These are phyloP conservation scores for Hypoxylon lenormandii DNA, from an alignment of 495 filamentous ascomycete species.

Conservation along the genomic window DNA sequence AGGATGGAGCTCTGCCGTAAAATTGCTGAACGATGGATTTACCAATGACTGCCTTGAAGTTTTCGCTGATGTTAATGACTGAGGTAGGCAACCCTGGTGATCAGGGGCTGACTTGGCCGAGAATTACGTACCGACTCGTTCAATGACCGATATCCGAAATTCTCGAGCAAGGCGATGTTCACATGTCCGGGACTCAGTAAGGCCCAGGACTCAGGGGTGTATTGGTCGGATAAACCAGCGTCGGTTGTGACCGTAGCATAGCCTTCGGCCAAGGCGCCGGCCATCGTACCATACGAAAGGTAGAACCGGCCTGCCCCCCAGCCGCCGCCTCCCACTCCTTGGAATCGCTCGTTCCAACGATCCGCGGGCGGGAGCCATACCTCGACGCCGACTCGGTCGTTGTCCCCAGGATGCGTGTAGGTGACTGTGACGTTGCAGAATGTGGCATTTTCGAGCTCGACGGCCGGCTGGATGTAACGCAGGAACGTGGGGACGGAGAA, in stretches of 20 bases:
- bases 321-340: conserved; percentile 57
- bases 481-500: background rate
- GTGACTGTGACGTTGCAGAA: conserved; percentile 63
- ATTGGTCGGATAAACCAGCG: conserved; percentile 37
- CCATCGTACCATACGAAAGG: conserved; percentile 39
- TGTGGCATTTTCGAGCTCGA: conserved; percentile 17
- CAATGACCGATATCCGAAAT: conserved; percentile 30
- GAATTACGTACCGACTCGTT: conserved; percentile 16
- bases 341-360: conserved; percentile 57
- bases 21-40: conserved; percentile 47
- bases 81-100: too few species aligned
- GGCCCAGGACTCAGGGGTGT: conserved; percentile 37
- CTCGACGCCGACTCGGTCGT: conserved; percentile 54
- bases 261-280: conserved; percentile 42
- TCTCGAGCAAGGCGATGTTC: conserved; percentile 39
- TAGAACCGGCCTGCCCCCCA: conserved; percentile 46
- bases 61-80: background rate
- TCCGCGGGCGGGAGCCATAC: conserved; percentile 53
- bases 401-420: conserved; percentile 58
- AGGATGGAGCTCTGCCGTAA: conserved; percentile 51
- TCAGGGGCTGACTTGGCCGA: too few species aligned
- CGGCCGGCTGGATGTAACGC: conserved; percentile 2
- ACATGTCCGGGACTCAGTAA: conserved; percentile 48
- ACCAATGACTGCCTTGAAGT: conserved; percentile 47
- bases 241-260: conserved; percentile 53